Base-by-base conservation (phyloP, 2,329 filamentous ascomycete species). In the Epichloe aotearoae region DNA sequence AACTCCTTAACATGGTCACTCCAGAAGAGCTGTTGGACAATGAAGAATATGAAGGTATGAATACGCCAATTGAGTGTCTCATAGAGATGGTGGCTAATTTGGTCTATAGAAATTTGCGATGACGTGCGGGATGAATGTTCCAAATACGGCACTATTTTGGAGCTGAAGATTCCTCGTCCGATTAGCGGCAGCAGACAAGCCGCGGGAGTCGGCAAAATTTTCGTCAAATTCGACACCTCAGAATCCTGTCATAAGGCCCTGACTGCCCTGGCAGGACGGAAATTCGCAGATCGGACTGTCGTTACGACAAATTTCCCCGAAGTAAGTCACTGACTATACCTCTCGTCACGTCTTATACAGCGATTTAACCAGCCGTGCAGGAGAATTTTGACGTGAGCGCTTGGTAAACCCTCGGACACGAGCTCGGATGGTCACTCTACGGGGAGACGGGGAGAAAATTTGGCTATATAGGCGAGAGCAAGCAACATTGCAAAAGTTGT, bases 1-100 rank as follows among this genome's bases (percentile, higher is more conserved):
- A 95, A 69, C 73, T 98, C 54, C 79, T 98, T 62, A 98, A 98
- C 73, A 98, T 98, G 93, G 91, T 98, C 37, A 98, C 93, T 0
- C 77, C 89, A 0, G 93, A 98, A 60, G 93, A 98, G 69, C 73
- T 98, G 23, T 82, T 96, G 69, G 90, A 97, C 63, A 83, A 83
- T 48, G 90, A 97, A 37, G 93, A 98, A 62, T 97, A 96, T 62
- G 87, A 96, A 69, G 91, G 91, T 90, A 76, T 63, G 73, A 10
- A 17, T 40, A 14, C 34, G 14, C 6, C 17, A 14, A 4, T 10
- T 1, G 30, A 30, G 10, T 11, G 7, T 39, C 19, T 11, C 39
- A 40, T 34, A 2, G 45, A 43, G 12, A 34, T 39, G n/a, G 43
- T 23, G 5, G 44, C 53, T 56, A 43, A 56, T 34, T 15, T 15